Base-by-base conservation (phyloP, 2,329 filamentous ascomycete species). In the Venturia carpophila region DNA sequence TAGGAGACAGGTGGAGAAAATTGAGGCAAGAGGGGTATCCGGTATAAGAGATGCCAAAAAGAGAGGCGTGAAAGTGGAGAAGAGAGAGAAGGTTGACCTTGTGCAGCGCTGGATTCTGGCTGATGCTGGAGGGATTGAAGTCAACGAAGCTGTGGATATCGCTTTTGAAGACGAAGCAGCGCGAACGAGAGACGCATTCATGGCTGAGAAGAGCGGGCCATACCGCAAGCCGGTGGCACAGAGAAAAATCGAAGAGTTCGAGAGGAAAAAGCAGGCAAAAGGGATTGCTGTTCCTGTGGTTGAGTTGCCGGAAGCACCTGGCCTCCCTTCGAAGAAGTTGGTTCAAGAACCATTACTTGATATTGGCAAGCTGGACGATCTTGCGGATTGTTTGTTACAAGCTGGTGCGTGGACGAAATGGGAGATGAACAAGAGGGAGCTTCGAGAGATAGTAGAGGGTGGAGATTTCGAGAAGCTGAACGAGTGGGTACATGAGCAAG, bases 321-420 rank as follows among this genome's bases (percentile, higher is more conserved):
- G 34, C 4, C 3, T 27, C 5, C 30, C 52, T n/a, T 15, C 27
- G 17, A 43, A 2, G 27, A 19, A 62, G 9, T 37, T 41, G 15
- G 2, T 27, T 13, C 21, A 27, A 47, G 39, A 47, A 27, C 11
- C 39, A 15, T 43, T 43, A n/a, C 60, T 58, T 34, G 52, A 58
- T 37, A n/a, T 52, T 11, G 70, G 70, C n/a, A 94, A 94, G 75
- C 74, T 93, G 64, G 91, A 95, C 74, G 91, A 95, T 77, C 76
- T 95, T 62, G 88, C 90, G 0, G 91, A 95, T 77, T 89, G 87
- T 72, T 76, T 94, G 34, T 73, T 94, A 64, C 91, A 95, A 74
- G 91, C 86, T 1, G 80, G 91, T 66, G 87, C 89, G 2, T 93
- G 89, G 86, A 75, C 91, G 45, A 81, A 86, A 67, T 95, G 91